phyloP scores from a whole-genome alignment of 176 grass and related monocot species.

The Alloteropsis semialata region DNA sequence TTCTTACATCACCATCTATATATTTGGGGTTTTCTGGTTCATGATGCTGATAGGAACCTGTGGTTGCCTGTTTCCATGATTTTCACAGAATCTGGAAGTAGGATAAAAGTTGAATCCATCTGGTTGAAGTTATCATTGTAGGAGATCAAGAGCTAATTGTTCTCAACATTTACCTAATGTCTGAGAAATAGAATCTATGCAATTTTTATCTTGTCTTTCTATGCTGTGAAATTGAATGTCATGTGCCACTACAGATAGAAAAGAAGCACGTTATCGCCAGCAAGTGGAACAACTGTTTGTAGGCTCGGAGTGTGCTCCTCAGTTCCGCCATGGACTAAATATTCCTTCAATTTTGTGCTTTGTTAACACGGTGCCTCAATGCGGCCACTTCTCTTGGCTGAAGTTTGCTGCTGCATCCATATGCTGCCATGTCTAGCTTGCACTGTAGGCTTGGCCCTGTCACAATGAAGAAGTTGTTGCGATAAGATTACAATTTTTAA shows the following conservation, averaged over 20 bases:
- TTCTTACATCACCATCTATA: too few species aligned
- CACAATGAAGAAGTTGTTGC: neutral
- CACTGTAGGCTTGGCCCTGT: neutral
- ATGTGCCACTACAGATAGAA: neutral
- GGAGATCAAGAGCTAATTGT: neutral
- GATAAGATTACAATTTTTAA: neutral
- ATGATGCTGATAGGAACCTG: neutral
- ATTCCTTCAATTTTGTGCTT: neutral
- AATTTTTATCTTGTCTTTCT: neutral
- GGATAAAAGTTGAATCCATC: neutral
- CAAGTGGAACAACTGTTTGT: neutral
- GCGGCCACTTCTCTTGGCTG: neutral
- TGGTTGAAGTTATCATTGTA: neutral
- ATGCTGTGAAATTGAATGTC: neutral
- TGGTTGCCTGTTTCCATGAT: neutral
- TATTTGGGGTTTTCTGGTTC: too few species aligned
- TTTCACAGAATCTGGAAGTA: neutral
- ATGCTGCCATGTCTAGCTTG: neutral
- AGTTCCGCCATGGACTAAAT: neutral
- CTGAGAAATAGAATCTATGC: neutral
- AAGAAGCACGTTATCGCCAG: neutral
- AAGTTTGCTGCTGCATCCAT: neutral
- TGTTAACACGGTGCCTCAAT: neutral
- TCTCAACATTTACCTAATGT: neutral
- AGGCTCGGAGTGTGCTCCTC: neutral